Evolutionary conservation across 2,329 filamentous ascomycete species (phyloP), one percentile per base, ranked within the genome.

Genomic region (Xylaria sp.): DNA sequence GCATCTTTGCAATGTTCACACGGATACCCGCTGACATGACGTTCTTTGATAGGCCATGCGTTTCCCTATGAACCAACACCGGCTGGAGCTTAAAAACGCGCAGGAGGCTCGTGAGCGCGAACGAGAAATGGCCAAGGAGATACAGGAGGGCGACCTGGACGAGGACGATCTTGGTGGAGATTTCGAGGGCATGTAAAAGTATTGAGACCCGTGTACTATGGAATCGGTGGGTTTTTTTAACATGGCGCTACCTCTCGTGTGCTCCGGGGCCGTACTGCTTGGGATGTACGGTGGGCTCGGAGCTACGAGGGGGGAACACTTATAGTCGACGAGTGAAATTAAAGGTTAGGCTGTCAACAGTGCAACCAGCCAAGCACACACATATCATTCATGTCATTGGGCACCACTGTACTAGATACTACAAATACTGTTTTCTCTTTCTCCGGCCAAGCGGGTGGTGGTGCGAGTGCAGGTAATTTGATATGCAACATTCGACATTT

Each of bases 61-160:
- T 64, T 99, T 98, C 83, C 96, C 96, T 2, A 98, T 98, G 95
- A 98, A 99, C 84, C 96, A 98, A 82, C 96, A 99, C 82, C 90
- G 96, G 21, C 86, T 98, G 65, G 96, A 99, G 82, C 87, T 99
- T 65, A 98, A 98, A 88, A 98, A 97, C 77, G 96, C 96, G 0
- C 95, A 98, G 81, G 97, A 99, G 82, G 96, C 96, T n/a, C 89
- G 96, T 60, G 96, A 99, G 81, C 88, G 96, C 23, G 96, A 99
- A 85, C 89, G 96, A 21, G 96, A 99, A 83, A 90, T 99, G 86
- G 96, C 94, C 71, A 98, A 98, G 87, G 96, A 99, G 85, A 98
- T 99, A 78, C 93, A 97, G 82, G 96, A 98, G 74, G 96, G 95
- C 23, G 96, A 99, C 78, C 87, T 97, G 81, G 96, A 98, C 76